Conservation (phyloP, 352 stramenopile genomes). For the Globisporangium iwayamae region DNA sequence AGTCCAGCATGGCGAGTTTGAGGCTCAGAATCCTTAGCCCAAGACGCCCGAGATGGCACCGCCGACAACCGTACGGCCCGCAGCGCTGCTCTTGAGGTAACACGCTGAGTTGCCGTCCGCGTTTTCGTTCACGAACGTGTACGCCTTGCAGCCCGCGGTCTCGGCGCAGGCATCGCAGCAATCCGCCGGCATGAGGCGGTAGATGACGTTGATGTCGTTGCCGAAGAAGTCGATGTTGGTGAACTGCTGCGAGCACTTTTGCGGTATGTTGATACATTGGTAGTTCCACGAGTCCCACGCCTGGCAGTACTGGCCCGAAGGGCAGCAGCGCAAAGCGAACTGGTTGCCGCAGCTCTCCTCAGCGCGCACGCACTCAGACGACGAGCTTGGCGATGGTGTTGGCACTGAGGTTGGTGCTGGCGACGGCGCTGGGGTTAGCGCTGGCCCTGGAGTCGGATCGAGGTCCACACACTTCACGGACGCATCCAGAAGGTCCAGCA, state of each 20-base stretch:
- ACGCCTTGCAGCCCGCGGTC: conserved; percentile 26
- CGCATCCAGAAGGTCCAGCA: conserved; percentile 27
- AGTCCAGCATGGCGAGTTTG: too few relatives aligned
- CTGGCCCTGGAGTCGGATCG: neutral
- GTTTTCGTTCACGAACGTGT: conserved; percentile 27
- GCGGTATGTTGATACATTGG: conserved; percentile 34
- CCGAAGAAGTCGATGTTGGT: conserved; percentile 38
- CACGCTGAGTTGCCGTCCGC: conserved; percentile 17
- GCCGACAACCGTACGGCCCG: neutral
- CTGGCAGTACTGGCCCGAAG: conserved; percentile 37
- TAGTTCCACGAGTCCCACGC: conserved; percentile 41
- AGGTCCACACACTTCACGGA: conserved; percentile 5
- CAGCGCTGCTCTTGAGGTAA: conserved; percentile 28
- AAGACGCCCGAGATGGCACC: neutral
- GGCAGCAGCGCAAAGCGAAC: conserved; percentile 26
- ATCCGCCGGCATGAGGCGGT: conserved; percentile 18
- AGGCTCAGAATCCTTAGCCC: neutral
- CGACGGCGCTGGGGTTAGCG: neutral
- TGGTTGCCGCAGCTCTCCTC: conserved; percentile 20
- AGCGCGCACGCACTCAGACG: neutral
- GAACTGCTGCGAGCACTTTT: conserved; percentile 31
- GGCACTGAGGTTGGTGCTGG: conserved; percentile 5
- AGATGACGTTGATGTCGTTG: conserved; percentile 32
- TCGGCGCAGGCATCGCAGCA: conserved; percentile 26
- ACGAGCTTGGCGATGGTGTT: neutral